Evolutionary conservation across 1,284 basidiomycete species (phyloP).

Genomic region (Ustilago loliicola): DNA sequence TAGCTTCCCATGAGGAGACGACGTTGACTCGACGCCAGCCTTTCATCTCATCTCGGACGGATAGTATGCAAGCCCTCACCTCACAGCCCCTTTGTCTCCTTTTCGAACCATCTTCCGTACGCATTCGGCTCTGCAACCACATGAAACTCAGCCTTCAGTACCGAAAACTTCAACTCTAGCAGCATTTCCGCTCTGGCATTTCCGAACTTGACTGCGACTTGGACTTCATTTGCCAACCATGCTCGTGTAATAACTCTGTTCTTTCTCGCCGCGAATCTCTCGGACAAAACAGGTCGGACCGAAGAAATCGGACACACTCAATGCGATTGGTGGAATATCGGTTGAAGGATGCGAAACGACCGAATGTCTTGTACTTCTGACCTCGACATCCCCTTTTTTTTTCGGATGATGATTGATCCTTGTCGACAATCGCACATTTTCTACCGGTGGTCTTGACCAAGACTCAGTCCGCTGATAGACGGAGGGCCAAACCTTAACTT

Average conservation of each 20-base stretch:
- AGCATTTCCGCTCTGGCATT: slow-evolving; percentile 5
- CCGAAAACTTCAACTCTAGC: not conserved
- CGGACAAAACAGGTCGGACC: not conserved
- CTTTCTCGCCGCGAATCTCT: not conserved
- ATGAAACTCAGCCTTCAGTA: too few species aligned
- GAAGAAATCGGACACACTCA: not conserved
- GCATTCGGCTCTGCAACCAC: not conserved
- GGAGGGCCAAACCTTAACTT: not conserved
- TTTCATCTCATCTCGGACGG: not conserved
- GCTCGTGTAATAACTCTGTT: not conserved
- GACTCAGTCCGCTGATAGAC: not conserved
- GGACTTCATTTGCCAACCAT: not conserved
- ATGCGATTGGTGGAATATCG: too few species aligned
- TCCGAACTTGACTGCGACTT: not conserved
- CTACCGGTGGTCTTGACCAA: not conserved
- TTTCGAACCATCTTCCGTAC: slow-evolving; percentile 5
- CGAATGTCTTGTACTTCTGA: too few species aligned
- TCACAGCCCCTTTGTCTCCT: not conserved
- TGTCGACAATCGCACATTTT: too few species aligned
- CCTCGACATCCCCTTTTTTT: too few species aligned
- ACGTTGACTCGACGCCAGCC: too few species aligned
- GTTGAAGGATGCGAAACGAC: not conserved
- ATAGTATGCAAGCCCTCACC: not conserved
- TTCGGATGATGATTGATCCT: too few species aligned
- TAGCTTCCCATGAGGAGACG: too few species aligned